These are phyloP conservation scores for Scedosporium boydii DNA, from an alignment of 2,329 filamentous ascomycete genomes.

Conservation along the genomic window DNA sequence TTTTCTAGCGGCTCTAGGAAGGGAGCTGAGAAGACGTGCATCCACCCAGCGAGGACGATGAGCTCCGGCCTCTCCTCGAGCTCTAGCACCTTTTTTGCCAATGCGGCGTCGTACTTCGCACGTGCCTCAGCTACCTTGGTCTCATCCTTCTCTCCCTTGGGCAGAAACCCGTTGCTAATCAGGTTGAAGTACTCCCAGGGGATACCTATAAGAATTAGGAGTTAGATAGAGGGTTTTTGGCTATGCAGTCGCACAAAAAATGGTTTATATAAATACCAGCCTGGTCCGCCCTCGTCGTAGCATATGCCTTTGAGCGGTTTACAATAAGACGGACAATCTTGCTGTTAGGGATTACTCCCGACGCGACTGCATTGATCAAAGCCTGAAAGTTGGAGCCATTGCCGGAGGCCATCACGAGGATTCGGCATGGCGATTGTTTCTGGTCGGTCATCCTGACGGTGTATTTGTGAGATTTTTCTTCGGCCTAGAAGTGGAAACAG, in stretches of 20 bases:
- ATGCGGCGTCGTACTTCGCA: slow-evolving; percentile 62
- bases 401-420: slow-evolving; percentile 63
- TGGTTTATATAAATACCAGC: slow-evolving; percentile 19
- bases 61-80: slow-evolving; percentile 52
- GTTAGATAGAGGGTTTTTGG: not conserved
- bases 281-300: slow-evolving; percentile 32
- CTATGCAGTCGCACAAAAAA: not conserved
- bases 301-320: slow-evolving; percentile 38
- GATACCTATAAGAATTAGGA: slow-evolving; percentile 32
- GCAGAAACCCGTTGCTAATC: slow-evolving; percentile 56
- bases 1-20: slow-evolving; percentile 61
- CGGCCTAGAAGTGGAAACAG: no score
- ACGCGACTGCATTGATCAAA: slow-evolving; percentile 41
- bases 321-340: slow-evolving; percentile 36
- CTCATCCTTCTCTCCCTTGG: slow-evolving; percentile 51
- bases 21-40: slow-evolving; percentile 65
- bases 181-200: slow-evolving; percentile 77
- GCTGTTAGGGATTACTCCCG: slow-evolving; percentile 28
- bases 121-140: slow-evolving; percentile 46
- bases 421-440: slow-evolving; percentile 28
- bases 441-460: not conserved
- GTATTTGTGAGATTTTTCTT: not conserved
- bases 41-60: slow-evolving; percentile 77
- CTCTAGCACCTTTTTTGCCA: slow-evolving; percentile 56
- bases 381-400: slow-evolving; percentile 73